Conservation (phyloP, 164 flowering plant genomes). For the Vitis labrusca region DNA sequence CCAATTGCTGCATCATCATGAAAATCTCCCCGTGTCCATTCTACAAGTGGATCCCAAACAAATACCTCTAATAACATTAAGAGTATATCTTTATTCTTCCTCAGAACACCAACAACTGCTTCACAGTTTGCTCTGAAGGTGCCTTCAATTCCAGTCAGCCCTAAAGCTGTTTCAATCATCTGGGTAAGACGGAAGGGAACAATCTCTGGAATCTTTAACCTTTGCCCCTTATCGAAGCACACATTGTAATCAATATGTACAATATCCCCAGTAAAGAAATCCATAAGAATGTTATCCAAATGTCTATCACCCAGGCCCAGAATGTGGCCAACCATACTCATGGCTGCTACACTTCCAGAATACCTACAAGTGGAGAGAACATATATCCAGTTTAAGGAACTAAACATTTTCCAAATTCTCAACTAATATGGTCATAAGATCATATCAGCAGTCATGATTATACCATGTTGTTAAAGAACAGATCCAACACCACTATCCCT, state of each 20-base stretch:
- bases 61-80: conserved; percentile 92
- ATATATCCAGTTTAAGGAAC: neutral
- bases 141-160: conserved; percentile 92
- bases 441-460: neutral
- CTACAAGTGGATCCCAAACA: conserved; percentile 98
- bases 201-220: conserved; percentile 93
- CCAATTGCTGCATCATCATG: conserved; percentile 98
- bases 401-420: neutral
- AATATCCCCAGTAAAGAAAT: conserved; percentile 83
- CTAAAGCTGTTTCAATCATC: conserved; percentile 89
- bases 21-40: conserved; percentile 96
- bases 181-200: conserved; percentile 99
- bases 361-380: conserved; percentile 49
- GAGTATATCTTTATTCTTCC: conserved; percentile 84
- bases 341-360: conserved; percentile 91
- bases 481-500: neutral
- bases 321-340: conserved; percentile 96
- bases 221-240: conserved; percentile 93
- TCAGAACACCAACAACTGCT: conserved; percentile 75
- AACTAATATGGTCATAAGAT: neutral
- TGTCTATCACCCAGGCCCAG: conserved; percentile 96
- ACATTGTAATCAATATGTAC: conserved; percentile 97
- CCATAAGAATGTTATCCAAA: conserved; percentile 93
- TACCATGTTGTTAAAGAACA: neutral
- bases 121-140: conserved; percentile 90